Base-by-base conservation (phyloP, 106 monocot species). In the Iris macrosiphon region DNA sequence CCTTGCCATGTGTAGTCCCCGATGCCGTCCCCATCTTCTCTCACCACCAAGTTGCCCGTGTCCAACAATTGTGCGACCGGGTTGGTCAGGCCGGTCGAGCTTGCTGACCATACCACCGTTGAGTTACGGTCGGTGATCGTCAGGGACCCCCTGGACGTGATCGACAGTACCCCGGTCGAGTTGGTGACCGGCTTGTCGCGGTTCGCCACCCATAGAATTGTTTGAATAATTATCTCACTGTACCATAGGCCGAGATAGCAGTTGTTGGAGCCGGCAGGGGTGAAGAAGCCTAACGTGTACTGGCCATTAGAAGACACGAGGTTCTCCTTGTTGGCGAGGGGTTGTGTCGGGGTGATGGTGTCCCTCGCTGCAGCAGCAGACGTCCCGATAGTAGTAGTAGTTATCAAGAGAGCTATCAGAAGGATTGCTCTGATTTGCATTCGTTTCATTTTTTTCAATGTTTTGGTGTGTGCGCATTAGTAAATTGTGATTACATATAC, bases 141-240 rank as follows among this genome's bases (percentile, higher is more conserved):
- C 4, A 57, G 40, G 14, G 17, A 40, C 18, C 57, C 57, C 14
- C 18, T 33, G 2, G 37, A 21, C 9, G 12, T 40, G 35, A 57
- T n/a, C 0, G 57, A 39, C 20, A 57, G 32, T 1, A 25, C 22
- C 24, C 57, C 57, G 23, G 23, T 25, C 13, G 57, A 57, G 37
- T 21, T 40, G 37, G 19, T 40, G 7, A 57, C 3, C 0, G 57
- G 57, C 17, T 37, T 40, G 14, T 24, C 13, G 10, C 64, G 52
- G 25, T 64, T 64, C 10, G 52, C 64, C 0, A 64, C 64, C 64
- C 64, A 64, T 30, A 64, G 16, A 14, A 64, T 64, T 29, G 40
- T 18, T 18, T 51, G 51, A 8, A 27, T 25, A 19, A 41, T 14
- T 1, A 42, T 40, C 19, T 27, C 25, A 14, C 42, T 59, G 12